phyloP scores from a whole-genome alignment of 768 basidiomycete species.

The Pisolithus orientalis region DNA sequence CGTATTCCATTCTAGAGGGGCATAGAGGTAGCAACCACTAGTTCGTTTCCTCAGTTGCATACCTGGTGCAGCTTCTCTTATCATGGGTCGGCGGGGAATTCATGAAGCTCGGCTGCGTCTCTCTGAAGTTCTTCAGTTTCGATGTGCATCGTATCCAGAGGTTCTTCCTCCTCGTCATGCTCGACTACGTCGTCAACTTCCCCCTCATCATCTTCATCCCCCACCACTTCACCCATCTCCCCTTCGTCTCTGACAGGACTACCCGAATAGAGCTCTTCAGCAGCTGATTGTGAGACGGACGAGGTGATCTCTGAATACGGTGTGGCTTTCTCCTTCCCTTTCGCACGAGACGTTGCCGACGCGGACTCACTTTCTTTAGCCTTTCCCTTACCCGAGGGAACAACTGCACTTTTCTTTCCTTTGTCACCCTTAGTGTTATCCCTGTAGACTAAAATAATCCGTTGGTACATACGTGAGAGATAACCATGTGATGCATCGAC shows the following conservation, averaged over 20 bases:
- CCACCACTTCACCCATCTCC: slow-evolving; percentile 30
- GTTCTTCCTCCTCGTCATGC: slow-evolving; percentile 34
- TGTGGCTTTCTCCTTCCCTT: slow-evolving; percentile 27
- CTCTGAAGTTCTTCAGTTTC: slow-evolving; percentile 38
- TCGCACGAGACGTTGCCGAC: slow-evolving; percentile 21
- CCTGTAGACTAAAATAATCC: slow-evolving; percentile 48
- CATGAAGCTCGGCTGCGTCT: slow-evolving; percentile 36
- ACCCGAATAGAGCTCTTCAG: slow-evolving; percentile 18
- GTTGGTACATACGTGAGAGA: not conserved
- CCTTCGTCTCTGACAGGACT: slow-evolving; percentile 21
- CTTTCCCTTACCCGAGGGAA: slow-evolving; percentile 24
- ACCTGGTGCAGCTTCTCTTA: slow-evolving; percentile 8
- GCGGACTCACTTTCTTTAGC: slow-evolving; percentile 26
- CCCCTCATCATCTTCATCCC: slow-evolving; percentile 19
- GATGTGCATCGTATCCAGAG: slow-evolving; percentile 36
- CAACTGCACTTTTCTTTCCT: slow-evolving; percentile 26
- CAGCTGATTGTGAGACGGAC: slow-evolving; percentile 19
- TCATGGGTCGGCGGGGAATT: slow-evolving; percentile 5
- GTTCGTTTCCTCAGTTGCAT: not conserved
- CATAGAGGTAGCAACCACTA: no score
- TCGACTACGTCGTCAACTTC: slow-evolving; percentile 22
- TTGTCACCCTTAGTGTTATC: slow-evolving; percentile 59
- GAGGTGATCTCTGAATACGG: slow-evolving; percentile 24
- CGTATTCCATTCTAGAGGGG: no score
- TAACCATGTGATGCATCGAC: slow-evolving; percentile 13